These are phyloP conservation scores for Fusarium sp. DNA, from an alignment of 2,329 filamentous ascomycete species.

Conservation along the genomic window DNA sequence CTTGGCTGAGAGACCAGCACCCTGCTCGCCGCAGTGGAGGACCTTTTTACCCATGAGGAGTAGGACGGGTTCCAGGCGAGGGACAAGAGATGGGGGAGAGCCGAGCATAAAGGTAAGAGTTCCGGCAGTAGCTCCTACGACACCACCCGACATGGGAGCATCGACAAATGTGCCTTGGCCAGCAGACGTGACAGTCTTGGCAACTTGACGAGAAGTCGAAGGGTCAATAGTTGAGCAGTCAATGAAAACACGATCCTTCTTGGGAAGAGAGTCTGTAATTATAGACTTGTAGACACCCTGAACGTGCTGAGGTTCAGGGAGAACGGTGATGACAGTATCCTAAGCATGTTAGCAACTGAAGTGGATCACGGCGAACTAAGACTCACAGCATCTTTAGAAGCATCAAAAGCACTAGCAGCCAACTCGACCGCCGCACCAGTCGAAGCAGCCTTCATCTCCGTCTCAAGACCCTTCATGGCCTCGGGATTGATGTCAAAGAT, in stretches of 20 bases:
- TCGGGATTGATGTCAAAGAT: slow-evolving; percentile 69
- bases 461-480: slow-evolving; percentile 59
- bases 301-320: slow-evolving; percentile 91
- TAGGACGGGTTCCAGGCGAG: slow-evolving; percentile 76
- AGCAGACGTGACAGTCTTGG: slow-evolving; percentile 72
- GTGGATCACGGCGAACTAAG: neutral
- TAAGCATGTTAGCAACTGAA: slow-evolving; percentile 53
- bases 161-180: slow-evolving; percentile 86
- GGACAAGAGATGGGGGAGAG: slow-evolving; percentile 69
- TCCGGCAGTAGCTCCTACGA: slow-evolving; percentile 88
- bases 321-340: slow-evolving; percentile 88
- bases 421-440: slow-evolving; percentile 62
- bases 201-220: slow-evolving; percentile 82
- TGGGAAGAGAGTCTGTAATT: slow-evolving; percentile 66
- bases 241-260: slow-evolving; percentile 82
- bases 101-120: slow-evolving; percentile 98
- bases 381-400: slow-evolving; percentile 66
- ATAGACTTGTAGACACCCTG: slow-evolving; percentile 84
- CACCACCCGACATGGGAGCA: slow-evolving; percentile 96
- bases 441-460: slow-evolving; percentile 59
- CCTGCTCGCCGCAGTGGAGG: slow-evolving; percentile 86
- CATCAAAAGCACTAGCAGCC: slow-evolving; percentile 60
- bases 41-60: slow-evolving; percentile 88
- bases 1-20: slow-evolving; percentile 89
- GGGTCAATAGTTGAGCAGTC: slow-evolving; percentile 98